Evolutionary conservation across 176 grass and related monocot genomes (phyloP), one percentile per base, ranked within the genome.

Genomic region (Cymbopogon citratus): DNA sequence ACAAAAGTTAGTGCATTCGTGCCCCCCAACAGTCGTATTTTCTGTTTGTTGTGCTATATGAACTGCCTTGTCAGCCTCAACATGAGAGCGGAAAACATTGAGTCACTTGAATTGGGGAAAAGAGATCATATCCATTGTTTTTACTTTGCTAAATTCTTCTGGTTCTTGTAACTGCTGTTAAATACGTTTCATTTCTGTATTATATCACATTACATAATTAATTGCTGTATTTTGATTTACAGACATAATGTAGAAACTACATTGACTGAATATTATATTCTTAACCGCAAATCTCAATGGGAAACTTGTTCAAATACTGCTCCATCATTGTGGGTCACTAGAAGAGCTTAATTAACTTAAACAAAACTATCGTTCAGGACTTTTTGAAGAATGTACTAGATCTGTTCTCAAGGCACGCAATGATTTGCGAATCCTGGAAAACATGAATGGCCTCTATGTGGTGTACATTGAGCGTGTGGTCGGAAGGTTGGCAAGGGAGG

Each of bases 361-460:
- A 86, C 19, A 71, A 31, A 71, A 75, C 27, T 82, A 24, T 63
- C 74, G 7, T 91, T 80, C 85, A 98, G 95, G 78, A 76, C 68
- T 90, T 62, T 92, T 93, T 77, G 90, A 98, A 81, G 95, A 95
- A 85, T 93, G 88, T 89, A 87, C 62, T 48, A 91, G 95, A 91
- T 98, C 79, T 62, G 84, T 95, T 82, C 86, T 98, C 61, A 92
- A 95, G 83, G 81, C 87, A 66, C 85, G 85, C 45, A 93, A 85
- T 77, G 88, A 92, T 85, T 84, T 94, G 77, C 88, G 84, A 91
- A 48, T 93, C 66, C 69, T 98, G 61, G 95, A 95, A 45, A 87
- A 87, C 67, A 91, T 87, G 89, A 98, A 78, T 74, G 95, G 82
- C 15, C 76, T 95, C 46, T 98, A 95, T 83, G 76, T 77, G 18